Percentiles rank a stretch among this genome's conserved stretches.
Conservation (phyloP, 2,329 filamentous ascomycete genomes). For the Venturia effusa region DNA sequence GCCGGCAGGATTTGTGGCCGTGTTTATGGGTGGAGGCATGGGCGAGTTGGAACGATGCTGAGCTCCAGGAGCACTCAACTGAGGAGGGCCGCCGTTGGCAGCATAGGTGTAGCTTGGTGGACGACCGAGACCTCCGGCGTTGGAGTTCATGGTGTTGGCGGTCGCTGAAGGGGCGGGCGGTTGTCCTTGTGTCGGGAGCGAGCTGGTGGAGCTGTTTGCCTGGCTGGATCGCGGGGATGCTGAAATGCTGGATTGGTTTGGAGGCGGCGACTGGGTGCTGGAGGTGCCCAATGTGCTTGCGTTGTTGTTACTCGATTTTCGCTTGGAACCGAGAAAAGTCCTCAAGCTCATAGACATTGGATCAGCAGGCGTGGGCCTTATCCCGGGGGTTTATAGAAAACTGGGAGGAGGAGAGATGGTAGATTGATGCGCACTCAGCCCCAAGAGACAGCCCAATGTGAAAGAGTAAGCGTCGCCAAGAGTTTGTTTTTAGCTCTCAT, state of each 20-base stretch:
- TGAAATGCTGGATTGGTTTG: conserved; percentile 2
- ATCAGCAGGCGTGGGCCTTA: neutral
- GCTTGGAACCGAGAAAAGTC: conserved; percentile 9
- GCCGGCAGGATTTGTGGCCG: conserved; percentile 34
- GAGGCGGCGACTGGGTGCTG: neutral
- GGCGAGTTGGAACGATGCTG: conserved; percentile 41
- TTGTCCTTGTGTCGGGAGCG: conserved; percentile 6
- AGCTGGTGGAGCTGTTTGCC: conserved; percentile 12
- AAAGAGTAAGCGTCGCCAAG: neutral
- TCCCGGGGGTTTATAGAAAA: conserved; percentile 1
- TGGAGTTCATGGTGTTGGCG: conserved; percentile 37
- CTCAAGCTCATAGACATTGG: conserved; percentile 3
- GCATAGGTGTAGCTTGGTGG: conserved; percentile 55
- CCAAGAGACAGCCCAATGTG: neutral
- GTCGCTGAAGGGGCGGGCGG: neutral
- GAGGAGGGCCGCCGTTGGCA: conserved; percentile 21
- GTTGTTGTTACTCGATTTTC: conserved; percentile 8
- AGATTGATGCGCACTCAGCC: neutral
- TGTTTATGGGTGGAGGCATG: conserved; percentile 45
- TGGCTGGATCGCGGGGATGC: conserved; percentile 7
- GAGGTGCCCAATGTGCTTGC: neutral
- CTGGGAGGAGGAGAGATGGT: neutral
- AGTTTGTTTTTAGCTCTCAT: neutral
- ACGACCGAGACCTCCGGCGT: conserved; percentile 39
- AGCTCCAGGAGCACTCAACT: conserved; percentile 26